phyloP scores from a whole-genome alignment of 305 asterid genomes.

The Andrographis paniculata region DNA sequence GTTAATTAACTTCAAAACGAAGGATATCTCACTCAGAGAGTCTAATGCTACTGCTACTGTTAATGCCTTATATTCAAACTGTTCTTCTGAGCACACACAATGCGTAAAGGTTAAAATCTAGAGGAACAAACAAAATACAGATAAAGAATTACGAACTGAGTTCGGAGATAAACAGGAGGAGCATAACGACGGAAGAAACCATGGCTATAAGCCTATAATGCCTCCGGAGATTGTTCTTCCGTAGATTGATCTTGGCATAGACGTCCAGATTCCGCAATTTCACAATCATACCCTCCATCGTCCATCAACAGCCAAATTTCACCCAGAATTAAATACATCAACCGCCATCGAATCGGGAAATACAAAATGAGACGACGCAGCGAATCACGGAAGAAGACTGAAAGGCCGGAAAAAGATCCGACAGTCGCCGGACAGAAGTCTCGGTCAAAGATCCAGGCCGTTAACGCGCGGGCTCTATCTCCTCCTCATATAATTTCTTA shows the following conservation, averaged over 20 bases:
- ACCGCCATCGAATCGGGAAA: background rate
- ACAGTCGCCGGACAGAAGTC: too few relatives aligned
- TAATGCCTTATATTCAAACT: conserved; percentile 95
- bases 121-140: conserved; percentile 2
- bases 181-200: conserved; percentile 72
- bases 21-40: too few relatives aligned
- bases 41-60: too few relatives aligned
- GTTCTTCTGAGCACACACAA: conserved; percentile 45
- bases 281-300: conserved; percentile 59
- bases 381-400: conserved; percentile 23
- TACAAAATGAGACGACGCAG: conserved; percentile 6
- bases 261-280: conserved; percentile 73
- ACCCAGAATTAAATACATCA: conserved; percentile 1
- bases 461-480: too few relatives aligned
- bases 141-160: conserved; percentile 51
- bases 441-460: too few relatives aligned
- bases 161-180: conserved; percentile 83
- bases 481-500: too few relatives aligned
- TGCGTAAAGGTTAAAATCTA: conserved; percentile 6
- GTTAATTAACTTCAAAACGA: conserved; percentile 9
- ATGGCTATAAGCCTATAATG: conserved; percentile 67
- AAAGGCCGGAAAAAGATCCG: too few relatives aligned
- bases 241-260: conserved; percentile 94
- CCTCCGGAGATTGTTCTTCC: conserved; percentile 93
- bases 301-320: conserved; percentile 14